These are phyloP conservation scores for Xylariaceae sp. DNA, from an alignment of 2,329 filamentous ascomycete genomes.

Conservation along the genomic window DNA sequence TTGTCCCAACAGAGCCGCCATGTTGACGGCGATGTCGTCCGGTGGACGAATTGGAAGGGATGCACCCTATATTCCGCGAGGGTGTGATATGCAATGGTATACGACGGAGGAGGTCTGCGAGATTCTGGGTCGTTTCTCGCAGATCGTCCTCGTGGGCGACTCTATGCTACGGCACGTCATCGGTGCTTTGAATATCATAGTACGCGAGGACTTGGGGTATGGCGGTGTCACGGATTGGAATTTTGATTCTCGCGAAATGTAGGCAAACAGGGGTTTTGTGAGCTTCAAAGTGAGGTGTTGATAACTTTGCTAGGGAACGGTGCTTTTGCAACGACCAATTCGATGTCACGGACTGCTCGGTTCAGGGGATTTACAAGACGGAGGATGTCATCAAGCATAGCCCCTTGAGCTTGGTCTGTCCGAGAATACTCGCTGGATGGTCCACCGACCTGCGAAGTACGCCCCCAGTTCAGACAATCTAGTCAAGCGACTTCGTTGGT, in stretches of 20 bases:
- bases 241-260: constrained; percentile 40
- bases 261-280: constrained; percentile 6
- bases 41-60: constrained; percentile 42
- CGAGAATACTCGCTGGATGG: constrained; percentile 31
- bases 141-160: constrained; percentile 43
- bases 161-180: constrained; percentile 46
- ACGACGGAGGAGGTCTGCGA: constrained; percentile 41
- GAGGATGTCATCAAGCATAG: constrained; percentile 40
- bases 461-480: background rate
- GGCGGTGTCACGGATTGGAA: constrained; percentile 47
- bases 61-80: constrained; percentile 40
- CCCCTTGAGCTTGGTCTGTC: constrained; percentile 38
- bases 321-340: constrained; percentile 48
- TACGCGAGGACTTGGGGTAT: constrained; percentile 43
- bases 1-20: constrained; percentile 33
- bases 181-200: constrained; percentile 42
- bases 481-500: background rate
- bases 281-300: constrained; percentile 1
- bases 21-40: constrained; percentile 39
- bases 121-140: constrained; percentile 41
- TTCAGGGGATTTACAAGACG: constrained; percentile 45
- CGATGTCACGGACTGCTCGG: constrained; percentile 43
- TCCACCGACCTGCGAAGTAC: constrained; percentile 28
- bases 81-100: constrained; percentile 45
- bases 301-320: constrained; percentile 29